Conservation (phyloP, 345 rosid genomes). For the Lepidium africanum region DNA sequence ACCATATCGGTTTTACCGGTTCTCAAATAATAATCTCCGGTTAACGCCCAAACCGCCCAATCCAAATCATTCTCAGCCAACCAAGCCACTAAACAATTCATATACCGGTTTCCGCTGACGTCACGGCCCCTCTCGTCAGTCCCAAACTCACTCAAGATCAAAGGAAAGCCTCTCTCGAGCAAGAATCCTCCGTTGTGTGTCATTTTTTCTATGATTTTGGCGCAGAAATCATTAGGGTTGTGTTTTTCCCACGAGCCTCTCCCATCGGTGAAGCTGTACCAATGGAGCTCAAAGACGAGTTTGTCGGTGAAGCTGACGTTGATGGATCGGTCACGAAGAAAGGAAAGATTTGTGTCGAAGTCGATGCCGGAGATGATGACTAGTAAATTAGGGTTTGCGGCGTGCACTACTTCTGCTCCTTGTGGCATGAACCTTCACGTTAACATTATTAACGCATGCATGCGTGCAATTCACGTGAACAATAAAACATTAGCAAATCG, state of each 20-base stretch:
- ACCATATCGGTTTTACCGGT: constrained; percentile 45
- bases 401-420: constrained; percentile 90
- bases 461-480: not conserved
- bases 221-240: constrained; percentile 71
- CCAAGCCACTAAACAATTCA: constrained; percentile 57
- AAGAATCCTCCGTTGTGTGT: constrained; percentile 52
- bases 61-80: constrained; percentile 77
- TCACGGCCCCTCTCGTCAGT: constrained; percentile 52
- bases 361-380: constrained; percentile 70
- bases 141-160: constrained; percentile 73
- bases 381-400: constrained; percentile 70
- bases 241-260: constrained; percentile 57
- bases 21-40: constrained; percentile 67
- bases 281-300: constrained; percentile 62
- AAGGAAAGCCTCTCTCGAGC: constrained; percentile 51
- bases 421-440: constrained; percentile 47
- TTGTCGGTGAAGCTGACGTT: constrained; percentile 50
- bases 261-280: constrained; percentile 63
- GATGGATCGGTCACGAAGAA: constrained; percentile 34
- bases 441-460: not conserved
- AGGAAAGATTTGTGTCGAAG: constrained; percentile 63
- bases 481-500: not conserved
- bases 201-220: constrained; percentile 38
- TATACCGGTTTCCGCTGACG: constrained; percentile 58
- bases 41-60: constrained; percentile 78